A percentile compares a stretch with the other conserved stretches of the same genome.
phyloP scores from a whole-genome alignment of 805 yeast genomes.

The Groenewaldozyma tartarivorans region DNA sequence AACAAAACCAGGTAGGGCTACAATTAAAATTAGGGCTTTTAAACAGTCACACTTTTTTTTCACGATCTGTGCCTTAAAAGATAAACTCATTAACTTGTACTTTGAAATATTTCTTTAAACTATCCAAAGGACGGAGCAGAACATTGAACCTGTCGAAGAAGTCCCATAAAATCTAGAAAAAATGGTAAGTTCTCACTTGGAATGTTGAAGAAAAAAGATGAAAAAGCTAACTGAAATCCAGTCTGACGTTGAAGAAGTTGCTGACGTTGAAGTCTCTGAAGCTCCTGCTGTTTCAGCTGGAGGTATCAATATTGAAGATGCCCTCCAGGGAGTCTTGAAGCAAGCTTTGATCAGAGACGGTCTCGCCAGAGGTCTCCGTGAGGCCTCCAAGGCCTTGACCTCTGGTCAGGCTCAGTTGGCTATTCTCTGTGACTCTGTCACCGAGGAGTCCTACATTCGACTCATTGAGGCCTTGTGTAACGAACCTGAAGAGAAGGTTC shows the following conservation, averaged over 20 bases:
- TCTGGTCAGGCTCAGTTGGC: constrained; percentile 96
- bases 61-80: too few relatives aligned
- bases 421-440: constrained; percentile 96
- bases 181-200: constrained; percentile 18
- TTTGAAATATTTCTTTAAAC: too few relatives aligned
- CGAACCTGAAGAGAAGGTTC: constrained; percentile 93
- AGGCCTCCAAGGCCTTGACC: constrained; percentile 97
- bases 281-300: constrained; percentile 76
- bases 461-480: constrained; percentile 99
- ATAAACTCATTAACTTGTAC: too few relatives aligned
- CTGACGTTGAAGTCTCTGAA: constrained; percentile 72
- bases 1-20: too few relatives aligned
- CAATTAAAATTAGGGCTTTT: too few relatives aligned
- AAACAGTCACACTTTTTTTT: too few relatives aligned
- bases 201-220: too few relatives aligned
- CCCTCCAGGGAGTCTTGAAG: constrained; percentile 95
- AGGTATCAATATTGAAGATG: constrained; percentile 94
- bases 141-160: constrained; percentile 25
- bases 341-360: constrained; percentile 98
- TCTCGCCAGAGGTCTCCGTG: constrained; percentile 99
- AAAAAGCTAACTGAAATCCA: too few relatives aligned
- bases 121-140: constrained; percentile 30
- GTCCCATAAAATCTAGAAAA: constrained; percentile 18
- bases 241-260: constrained; percentile 94
- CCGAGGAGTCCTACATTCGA: constrained; percentile 93